Evolutionary conservation across 176 grass and related monocot genomes (phyloP).

Genomic region (Avena insularis): DNA sequence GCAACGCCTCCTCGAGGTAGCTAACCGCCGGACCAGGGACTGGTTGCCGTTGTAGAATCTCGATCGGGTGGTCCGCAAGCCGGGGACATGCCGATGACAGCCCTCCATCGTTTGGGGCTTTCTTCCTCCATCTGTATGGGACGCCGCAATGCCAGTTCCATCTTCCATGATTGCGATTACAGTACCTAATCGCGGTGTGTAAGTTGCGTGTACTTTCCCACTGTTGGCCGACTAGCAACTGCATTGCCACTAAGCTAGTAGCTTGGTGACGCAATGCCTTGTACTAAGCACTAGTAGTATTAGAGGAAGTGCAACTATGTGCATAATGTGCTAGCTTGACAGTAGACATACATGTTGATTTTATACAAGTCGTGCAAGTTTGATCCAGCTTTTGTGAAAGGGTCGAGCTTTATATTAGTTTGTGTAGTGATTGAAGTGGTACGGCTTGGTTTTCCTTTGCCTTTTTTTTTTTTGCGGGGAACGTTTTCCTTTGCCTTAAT

Average conservation of each 20-base stretch:
- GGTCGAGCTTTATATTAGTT: conserved; percentile 9
- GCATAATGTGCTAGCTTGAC: neutral
- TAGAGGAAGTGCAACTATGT: conserved; percentile 11
- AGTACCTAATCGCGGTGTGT: conserved; percentile 28
- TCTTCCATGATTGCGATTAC: conserved; percentile 40
- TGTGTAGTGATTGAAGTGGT: neutral
- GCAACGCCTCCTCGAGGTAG: conserved; percentile 13
- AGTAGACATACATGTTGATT: too few species aligned
- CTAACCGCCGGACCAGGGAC: neutral
- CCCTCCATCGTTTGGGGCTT: conserved; percentile 37
- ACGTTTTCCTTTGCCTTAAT: neutral
- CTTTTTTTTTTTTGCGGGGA: neutral
- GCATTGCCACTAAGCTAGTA: neutral
- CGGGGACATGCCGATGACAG: conserved; percentile 43
- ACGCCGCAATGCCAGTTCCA: conserved; percentile 31
- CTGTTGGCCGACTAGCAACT: conserved; percentile 38
- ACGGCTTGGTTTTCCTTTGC: neutral
- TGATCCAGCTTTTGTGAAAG: conserved; percentile 7
- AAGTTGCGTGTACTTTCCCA: conserved; percentile 35
- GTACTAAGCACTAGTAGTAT: neutral
- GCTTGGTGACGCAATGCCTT: conserved; percentile 25
- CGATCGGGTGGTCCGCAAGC: neutral
- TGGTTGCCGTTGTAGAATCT: neutral
- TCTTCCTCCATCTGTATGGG: conserved; percentile 6
- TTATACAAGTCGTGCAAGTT: too few species aligned